Evolutionary conservation across 2,329 filamentous ascomycete species (phyloP).

Genomic region (Celoporthe dispersa): DNA sequence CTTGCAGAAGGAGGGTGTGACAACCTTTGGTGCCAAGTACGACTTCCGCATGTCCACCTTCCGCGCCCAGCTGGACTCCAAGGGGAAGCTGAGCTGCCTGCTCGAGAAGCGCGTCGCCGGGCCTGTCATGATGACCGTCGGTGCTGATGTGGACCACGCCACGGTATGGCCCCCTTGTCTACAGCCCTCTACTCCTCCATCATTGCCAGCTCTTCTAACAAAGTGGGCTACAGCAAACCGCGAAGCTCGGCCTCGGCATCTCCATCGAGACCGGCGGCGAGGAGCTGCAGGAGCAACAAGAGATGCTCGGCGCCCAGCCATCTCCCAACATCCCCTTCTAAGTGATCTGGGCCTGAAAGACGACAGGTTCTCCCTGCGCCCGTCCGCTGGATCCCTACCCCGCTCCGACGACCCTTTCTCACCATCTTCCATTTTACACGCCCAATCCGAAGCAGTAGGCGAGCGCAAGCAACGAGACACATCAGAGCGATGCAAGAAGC

Average conservation of each 20-base stretch:
- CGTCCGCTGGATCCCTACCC: slow-evolving; percentile 33
- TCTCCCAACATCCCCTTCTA: slow-evolving; percentile 70
- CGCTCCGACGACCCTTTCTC: slow-evolving; percentile 28
- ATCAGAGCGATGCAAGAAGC: slow-evolving; percentile 2
- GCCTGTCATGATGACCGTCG: slow-evolving; percentile 91
- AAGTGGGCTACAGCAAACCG: slow-evolving; percentile 70
- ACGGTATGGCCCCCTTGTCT: slow-evolving; percentile 67
- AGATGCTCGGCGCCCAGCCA: slow-evolving; percentile 58
- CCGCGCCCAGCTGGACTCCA: slow-evolving; percentile 93
- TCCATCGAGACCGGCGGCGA: slow-evolving; percentile 86
- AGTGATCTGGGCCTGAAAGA: slow-evolving; percentile 32
- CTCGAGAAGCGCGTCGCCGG: slow-evolving; percentile 95
- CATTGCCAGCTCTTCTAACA: slow-evolving; percentile 36
- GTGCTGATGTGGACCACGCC: slow-evolving; percentile 93
- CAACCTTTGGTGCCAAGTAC: slow-evolving; percentile 94
- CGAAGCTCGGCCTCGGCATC: slow-evolving; percentile 92
- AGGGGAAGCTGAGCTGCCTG: slow-evolving; percentile 89
- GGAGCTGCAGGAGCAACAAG: slow-evolving; percentile 85
- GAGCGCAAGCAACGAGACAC: slow-evolving; percentile 20
- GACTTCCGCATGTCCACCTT: slow-evolving; percentile 96
- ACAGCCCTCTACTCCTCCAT: neutral
- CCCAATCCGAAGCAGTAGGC: slow-evolving; percentile 23
- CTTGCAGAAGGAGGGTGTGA: slow-evolving; percentile 82
- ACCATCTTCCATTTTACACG: slow-evolving; percentile 6
- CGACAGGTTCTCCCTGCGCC: slow-evolving; percentile 13